Percentiles rank a stretch among this genome's conserved stretches.
These are phyloP conservation scores for Pythium dissimile DNA, from an alignment of 352 stramenopile species.

Conservation along the genomic window DNA sequence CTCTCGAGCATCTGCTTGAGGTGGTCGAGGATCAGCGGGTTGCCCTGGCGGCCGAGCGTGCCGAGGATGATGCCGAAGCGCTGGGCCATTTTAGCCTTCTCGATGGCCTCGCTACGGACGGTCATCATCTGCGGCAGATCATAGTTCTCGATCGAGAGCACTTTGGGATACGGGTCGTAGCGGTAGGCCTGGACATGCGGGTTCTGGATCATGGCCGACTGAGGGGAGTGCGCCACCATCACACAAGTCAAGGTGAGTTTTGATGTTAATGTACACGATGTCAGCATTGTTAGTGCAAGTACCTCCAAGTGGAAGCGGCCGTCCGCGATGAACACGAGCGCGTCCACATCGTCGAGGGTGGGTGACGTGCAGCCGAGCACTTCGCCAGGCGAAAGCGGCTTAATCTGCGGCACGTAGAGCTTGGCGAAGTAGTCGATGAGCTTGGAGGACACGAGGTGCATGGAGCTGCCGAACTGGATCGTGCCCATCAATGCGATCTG, in stretches of 20 bases:
- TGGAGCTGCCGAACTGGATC: conserved; percentile 94
- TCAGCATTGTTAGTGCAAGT: no score
- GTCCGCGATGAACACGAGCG: conserved; percentile 98
- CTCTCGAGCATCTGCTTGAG: conserved; percentile 86
- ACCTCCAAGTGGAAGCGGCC: conserved; percentile 99
- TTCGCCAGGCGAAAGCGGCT: conserved; percentile 96
- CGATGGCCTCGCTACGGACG: conserved; percentile 83
- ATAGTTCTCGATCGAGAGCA: conserved; percentile 97
- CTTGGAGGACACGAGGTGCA: conserved; percentile 76
- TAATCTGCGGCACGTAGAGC: conserved; percentile 93
- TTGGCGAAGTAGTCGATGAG: conserved; percentile 81
- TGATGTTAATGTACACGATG: no score
- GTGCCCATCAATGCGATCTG: conserved; percentile 93
- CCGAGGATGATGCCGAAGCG: conserved; percentile 97
- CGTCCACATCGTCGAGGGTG: conserved; percentile 87
- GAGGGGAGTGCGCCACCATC: background rate
- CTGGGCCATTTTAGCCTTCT: conserved; percentile 70
- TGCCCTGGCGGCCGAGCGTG: conserved; percentile 98
- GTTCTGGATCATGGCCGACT: conserved; percentile 99
- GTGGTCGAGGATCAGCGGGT: conserved; percentile 94
- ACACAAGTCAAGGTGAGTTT: no score
- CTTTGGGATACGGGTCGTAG: conserved; percentile 99
- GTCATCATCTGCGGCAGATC: conserved; percentile 95
- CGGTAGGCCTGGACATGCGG: conserved; percentile 93
- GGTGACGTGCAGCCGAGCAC: conserved; percentile 99